These are phyloP conservation scores for Nymphaea colorata DNA, from an alignment of 164 flowering plant genomes.

Conservation along the genomic window DNA sequence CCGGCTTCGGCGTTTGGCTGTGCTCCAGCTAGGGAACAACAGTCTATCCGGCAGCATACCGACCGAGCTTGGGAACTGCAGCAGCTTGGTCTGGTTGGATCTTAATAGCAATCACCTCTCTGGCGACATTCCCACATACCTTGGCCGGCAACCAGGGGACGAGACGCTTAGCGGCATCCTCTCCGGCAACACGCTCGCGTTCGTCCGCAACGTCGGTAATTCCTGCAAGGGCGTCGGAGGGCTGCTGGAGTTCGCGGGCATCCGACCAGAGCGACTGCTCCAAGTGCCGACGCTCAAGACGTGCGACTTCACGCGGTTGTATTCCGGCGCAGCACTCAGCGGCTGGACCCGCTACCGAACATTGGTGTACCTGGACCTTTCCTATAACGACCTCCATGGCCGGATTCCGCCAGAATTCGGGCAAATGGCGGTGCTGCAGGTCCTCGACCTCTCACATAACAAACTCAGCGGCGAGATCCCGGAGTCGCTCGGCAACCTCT, in stretches of 20 bases:
- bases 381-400: constrained; percentile 70
- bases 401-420: constrained; percentile 76
- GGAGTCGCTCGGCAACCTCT: constrained; percentile 43
- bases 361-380: constrained; percentile 77
- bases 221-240: constrained; percentile 90
- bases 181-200: constrained; percentile 66
- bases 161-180: constrained; percentile 56
- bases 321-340: constrained; percentile 73
- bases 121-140: constrained; percentile 64
- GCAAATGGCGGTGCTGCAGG: constrained; percentile 64
- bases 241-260: constrained; percentile 76
- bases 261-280: constrained; percentile 62
- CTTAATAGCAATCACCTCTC: constrained; percentile 57
- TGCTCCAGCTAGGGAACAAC: constrained; percentile 76
- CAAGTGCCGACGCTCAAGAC: constrained; percentile 61
- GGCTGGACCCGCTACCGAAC: constrained; percentile 65
- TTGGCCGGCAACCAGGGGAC: constrained; percentile 64
- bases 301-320: constrained; percentile 70
- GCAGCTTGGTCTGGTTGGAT: constrained; percentile 82
- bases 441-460: constrained; percentile 62
- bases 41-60: constrained; percentile 66
- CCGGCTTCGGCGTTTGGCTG: constrained; percentile 47
- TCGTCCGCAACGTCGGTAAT: constrained; percentile 74
- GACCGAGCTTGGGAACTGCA: constrained; percentile 54
- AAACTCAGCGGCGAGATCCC: constrained; percentile 83